Evolutionary conservation across 2,329 filamentous ascomycete species (phyloP).

Genomic region (Fusarium phyllophilum): DNA sequence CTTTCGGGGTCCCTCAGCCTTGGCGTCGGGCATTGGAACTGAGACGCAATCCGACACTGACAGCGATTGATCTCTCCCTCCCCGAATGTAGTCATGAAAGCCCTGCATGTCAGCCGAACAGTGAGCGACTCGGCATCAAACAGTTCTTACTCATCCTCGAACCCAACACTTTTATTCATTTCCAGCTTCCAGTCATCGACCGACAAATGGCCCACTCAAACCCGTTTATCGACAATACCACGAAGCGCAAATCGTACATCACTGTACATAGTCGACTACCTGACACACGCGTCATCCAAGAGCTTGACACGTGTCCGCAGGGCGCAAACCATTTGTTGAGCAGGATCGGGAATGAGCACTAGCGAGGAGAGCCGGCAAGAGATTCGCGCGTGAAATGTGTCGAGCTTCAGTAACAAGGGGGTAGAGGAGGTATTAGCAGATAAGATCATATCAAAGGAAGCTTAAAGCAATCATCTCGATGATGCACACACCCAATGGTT

Average conservation of each 20-base stretch:
- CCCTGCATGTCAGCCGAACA: neutral
- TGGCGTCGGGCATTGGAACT: neutral
- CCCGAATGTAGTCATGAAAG: neutral
- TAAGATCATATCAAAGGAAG: no score
- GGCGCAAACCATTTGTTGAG: no score
- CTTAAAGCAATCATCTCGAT: no score
- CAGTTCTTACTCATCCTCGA: neutral
- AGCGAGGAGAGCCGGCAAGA: no score
- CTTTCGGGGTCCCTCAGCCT: neutral
- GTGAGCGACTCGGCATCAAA: neutral
- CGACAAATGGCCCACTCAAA: neutral
- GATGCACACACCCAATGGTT: no score
- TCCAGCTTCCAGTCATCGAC: neutral
- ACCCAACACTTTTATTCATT: neutral
- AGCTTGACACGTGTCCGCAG: no score
- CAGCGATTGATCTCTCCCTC: neutral
- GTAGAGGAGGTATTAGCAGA: no score
- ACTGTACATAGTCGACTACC: neutral
- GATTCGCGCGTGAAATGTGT: no score
- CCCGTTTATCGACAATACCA: rapidly evolving
- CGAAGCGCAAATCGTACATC: neutral
- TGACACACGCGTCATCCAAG: neutral
- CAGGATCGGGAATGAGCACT: no score
- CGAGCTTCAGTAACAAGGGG: no score
- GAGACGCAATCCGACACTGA: neutral